phyloP scores from a whole-genome alignment of 164 flowering plant genomes.

The Nymphaea colorata region DNA sequence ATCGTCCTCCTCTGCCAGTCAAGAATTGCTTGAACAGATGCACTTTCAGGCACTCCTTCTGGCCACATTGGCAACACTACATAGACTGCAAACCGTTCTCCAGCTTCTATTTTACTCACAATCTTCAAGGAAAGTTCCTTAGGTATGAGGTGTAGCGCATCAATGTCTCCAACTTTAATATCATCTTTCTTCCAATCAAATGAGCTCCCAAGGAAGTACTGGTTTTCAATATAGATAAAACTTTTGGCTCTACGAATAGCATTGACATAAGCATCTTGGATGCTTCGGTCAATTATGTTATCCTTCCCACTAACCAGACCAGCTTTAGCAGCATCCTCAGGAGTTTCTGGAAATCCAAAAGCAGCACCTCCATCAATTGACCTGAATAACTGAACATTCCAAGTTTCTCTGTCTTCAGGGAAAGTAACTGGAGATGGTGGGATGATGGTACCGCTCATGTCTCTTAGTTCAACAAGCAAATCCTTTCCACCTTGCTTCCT shows the following conservation, averaged over 20 bases:
- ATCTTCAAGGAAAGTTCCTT: conserved; percentile 59
- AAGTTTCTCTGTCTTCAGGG: conserved; percentile 48
- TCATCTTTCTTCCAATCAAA: conserved; percentile 36
- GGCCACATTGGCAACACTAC: conserved; percentile 76
- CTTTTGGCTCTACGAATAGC: conserved; percentile 69
- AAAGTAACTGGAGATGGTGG: conserved; percentile 44
- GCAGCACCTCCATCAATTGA: conserved; percentile 83
- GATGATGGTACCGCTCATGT: conserved; percentile 29
- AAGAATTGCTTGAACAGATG: conserved; percentile 51
- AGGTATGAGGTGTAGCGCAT: conserved; percentile 47
- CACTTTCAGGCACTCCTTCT: conserved; percentile 51
- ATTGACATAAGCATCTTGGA: conserved; percentile 68
- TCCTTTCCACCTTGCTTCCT: conserved; percentile 50
- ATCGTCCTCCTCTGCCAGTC: conserved; percentile 62
- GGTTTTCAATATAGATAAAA: conserved; percentile 65
- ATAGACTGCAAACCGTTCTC: conserved; percentile 50
- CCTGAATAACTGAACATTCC: conserved; percentile 74
- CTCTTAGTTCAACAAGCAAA: conserved; percentile 29
- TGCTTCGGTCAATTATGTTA: conserved; percentile 52
- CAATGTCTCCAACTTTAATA: conserved; percentile 31
- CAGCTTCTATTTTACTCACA: conserved; percentile 55
- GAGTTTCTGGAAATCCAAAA: conserved; percentile 53
- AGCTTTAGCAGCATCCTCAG: conserved; percentile 46
- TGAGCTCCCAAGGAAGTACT: conserved; percentile 73
- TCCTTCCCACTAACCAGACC: conserved; percentile 67